phyloP scores from a whole-genome alignment of 345 rosid species.

The Rhodamnia argentea region DNA sequence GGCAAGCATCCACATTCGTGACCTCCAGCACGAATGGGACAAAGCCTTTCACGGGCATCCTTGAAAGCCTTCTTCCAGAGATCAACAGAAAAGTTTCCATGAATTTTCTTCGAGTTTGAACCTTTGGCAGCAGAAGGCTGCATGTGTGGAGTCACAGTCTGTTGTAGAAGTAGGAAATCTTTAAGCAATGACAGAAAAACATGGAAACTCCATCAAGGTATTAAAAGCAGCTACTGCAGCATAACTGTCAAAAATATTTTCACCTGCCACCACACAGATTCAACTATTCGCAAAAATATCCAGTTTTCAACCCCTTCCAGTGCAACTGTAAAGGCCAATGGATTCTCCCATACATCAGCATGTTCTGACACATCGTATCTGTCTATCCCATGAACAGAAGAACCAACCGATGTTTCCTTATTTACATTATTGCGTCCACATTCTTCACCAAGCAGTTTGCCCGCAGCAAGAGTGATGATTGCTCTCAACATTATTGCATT shows the following conservation, averaged over 20 bases:
- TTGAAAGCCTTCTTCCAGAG: slow-evolving; percentile 87
- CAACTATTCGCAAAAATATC: slow-evolving; percentile 79
- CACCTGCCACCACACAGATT: slow-evolving; percentile 99
- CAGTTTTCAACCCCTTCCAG: slow-evolving; percentile 81
- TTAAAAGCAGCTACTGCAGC: background rate
- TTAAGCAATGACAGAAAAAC: background rate
- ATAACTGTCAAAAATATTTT: background rate
- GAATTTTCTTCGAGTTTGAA: slow-evolving; percentile 43
- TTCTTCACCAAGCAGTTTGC: slow-evolving; percentile 12
- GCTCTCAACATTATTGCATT: slow-evolving; percentile 74
- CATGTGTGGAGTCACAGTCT: slow-evolving; percentile 91
- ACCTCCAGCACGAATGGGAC: slow-evolving; percentile 74
- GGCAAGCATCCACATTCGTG: slow-evolving; percentile 90
- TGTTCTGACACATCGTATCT: background rate
- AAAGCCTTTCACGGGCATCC: slow-evolving; percentile 89
- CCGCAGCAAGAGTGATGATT: slow-evolving; percentile 34
- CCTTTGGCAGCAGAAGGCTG: slow-evolving; percentile 59
- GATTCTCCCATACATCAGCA: slow-evolving; percentile 61
- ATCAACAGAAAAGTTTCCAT: slow-evolving; percentile 55
- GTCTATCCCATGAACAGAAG: background rate
- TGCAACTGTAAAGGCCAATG: slow-evolving; percentile 40
- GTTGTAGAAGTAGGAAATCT: background rate
- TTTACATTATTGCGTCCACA: background rate
- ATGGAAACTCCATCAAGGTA: background rate
- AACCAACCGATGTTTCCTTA: background rate